Evolutionary conservation across 768 basidiomycete species (phyloP).

Genomic region (Boletus huronensis): DNA sequence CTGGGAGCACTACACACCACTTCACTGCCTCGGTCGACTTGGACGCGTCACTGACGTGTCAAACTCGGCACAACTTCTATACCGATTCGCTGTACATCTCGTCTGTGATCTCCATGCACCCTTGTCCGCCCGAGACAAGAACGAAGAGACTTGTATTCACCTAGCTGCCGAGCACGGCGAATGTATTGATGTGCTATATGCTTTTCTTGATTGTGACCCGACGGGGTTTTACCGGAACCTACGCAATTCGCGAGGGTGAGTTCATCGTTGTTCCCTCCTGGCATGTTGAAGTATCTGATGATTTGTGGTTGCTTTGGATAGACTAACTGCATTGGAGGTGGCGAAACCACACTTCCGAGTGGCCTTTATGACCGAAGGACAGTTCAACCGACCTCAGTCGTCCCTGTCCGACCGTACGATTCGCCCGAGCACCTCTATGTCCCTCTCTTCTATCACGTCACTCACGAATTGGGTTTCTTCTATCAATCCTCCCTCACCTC

Average conservation of each 20-base stretch:
- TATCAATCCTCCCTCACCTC: slow-evolving; percentile 13
- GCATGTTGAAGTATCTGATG: background rate
- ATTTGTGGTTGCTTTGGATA: background rate
- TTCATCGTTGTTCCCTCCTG: slow-evolving; percentile 1
- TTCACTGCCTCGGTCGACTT: slow-evolving; percentile 60
- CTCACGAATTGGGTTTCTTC: slow-evolving; percentile 34
- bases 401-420: slow-evolving; percentile 55
- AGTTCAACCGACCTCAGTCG: slow-evolving; percentile 47
- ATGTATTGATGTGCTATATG: slow-evolving; percentile 57
- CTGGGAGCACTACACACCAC: slow-evolving; percentile 59
- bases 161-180: slow-evolving; percentile 73
- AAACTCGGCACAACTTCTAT: slow-evolving; percentile 40
- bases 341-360: slow-evolving; percentile 62
- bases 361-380: slow-evolving; percentile 54
- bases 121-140: slow-evolving; percentile 57
- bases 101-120: slow-evolving; percentile 68
- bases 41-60: slow-evolving; percentile 32
- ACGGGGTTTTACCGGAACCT: slow-evolving; percentile 52
- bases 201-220: slow-evolving; percentile 64
- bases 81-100: slow-evolving; percentile 63
- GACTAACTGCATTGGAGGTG: slow-evolving; percentile 63
- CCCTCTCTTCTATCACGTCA: slow-evolving; percentile 50
- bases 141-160: slow-evolving; percentile 77
- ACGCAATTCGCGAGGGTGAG: slow-evolving; percentile 71
- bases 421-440: slow-evolving; percentile 38